Evolutionary conservation across 192 early-diverging fungal genomes (phyloP).

Genomic region (Entomortierella parvispora): DNA sequence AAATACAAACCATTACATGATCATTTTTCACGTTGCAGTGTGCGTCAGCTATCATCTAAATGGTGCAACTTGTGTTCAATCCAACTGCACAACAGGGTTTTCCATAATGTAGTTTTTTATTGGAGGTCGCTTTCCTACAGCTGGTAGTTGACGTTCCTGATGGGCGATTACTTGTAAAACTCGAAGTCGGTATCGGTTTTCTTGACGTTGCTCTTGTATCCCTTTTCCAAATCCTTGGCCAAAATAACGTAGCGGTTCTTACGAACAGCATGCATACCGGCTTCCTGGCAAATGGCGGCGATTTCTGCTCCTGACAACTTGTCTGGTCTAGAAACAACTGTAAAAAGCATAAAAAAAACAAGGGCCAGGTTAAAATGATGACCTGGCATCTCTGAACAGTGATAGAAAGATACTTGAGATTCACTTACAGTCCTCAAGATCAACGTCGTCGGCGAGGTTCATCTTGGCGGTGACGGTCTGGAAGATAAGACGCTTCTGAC

Average conservation of each 20-base stretch:
- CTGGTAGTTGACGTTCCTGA: constrained; percentile 1
- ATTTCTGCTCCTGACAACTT: constrained; percentile 98
- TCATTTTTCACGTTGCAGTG: neutral
- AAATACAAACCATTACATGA: neutral
- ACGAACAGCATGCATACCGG: constrained; percentile 97
- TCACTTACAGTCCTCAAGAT: constrained; percentile 93
- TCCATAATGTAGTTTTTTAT: too few species aligned
- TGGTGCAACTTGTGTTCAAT: neutral
- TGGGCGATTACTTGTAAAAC: constrained; percentile 87
- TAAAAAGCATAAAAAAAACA: constrained; percentile 5
- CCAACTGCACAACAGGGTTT: neutral
- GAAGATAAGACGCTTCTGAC: constrained; percentile 98
- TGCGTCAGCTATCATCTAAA: neutral
- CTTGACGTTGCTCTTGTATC: constrained; percentile 95
- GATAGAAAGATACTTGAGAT: neutral
- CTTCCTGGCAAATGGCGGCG: constrained; percentile 97
- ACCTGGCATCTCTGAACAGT: neutral
- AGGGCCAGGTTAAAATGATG: neutral
- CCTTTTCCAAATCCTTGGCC: constrained; percentile 96
- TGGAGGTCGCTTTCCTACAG: too few species aligned
- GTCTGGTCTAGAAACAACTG: constrained; percentile 95
- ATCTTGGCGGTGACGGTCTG: constrained; percentile 95
- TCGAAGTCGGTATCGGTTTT: constrained; percentile 95
- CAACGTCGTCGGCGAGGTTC: constrained; percentile 98
- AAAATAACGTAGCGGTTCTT: constrained; percentile 98